Percentiles rank a stretch among this genome's conserved stretches.
Evolutionary conservation across 805 yeast genomes (phyloP).

Genomic region (Wickerhamomyces alni): DNA sequence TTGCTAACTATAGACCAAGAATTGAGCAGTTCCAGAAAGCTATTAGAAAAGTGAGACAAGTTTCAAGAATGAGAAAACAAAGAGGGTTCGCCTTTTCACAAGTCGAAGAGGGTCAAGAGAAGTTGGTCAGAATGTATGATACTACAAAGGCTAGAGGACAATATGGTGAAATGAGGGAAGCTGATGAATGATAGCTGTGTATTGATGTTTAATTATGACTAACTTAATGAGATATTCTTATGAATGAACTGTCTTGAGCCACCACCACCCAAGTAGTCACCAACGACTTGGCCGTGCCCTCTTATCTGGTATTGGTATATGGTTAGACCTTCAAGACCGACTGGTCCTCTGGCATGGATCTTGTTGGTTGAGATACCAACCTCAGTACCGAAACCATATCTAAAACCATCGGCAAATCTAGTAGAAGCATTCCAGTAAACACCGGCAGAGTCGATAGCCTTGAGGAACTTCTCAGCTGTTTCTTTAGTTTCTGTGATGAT

Average conservation of each 20-base stretch:
- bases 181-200: constrained; percentile 20
- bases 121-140: constrained; percentile 87
- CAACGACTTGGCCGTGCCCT: constrained; percentile 91
- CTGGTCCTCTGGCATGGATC: constrained; percentile 98
- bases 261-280: constrained; percentile 91
- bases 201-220: too few relatives aligned
- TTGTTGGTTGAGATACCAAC: constrained; percentile 97
- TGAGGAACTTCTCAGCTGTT: constrained; percentile 70
- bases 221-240: constrained; percentile 35
- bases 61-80: constrained; percentile 95
- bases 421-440: constrained; percentile 98
- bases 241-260: constrained; percentile 77
- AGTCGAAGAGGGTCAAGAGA: constrained; percentile 90
- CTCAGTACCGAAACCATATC: constrained; percentile 98
- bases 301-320: constrained; percentile 90
- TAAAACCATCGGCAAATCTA: constrained; percentile 96
- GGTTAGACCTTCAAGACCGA: constrained; percentile 94
- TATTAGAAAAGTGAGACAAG: constrained; percentile 94
- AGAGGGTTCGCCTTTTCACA: constrained; percentile 98
- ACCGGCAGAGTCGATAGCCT: constrained; percentile 90
- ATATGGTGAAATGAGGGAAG: constrained; percentile 55
- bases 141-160: constrained; percentile 80
- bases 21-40: constrained; percentile 96
- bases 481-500: constrained; percentile 73
- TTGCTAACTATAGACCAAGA: constrained; percentile 91